Evolutionary conservation across 768 basidiomycete species (phyloP), one percentile per base, ranked within the genome.

Genomic region (Leucogyrophana mollusca): DNA sequence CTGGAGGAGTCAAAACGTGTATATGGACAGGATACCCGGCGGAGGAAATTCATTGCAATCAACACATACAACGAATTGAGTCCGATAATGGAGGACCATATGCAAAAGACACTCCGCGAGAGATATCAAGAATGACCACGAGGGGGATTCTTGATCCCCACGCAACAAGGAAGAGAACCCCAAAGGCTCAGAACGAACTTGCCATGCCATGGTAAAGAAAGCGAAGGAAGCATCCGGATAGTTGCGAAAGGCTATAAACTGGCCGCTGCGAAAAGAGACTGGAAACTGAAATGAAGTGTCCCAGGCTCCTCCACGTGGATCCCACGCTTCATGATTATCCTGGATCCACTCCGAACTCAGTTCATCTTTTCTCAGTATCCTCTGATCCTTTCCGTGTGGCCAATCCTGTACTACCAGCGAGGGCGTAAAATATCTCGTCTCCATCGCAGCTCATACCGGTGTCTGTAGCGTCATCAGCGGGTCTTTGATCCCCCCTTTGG

Each of bases 11-110:
- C 53, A 55, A 51, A 56, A 45, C 55, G 60, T 67, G 56, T 63
- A 62, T 54, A 60, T 53, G 58, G 62, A 66, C 58, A 56, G 51
- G 63, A 53, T 60, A 50, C 45, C 54, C 53, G 45, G 47, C 47
- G 55, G 52, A 34, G 34, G 49, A 49, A 52, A 49, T 58, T 20
- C 18, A 25, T 30, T 37, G 30, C 4, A 35, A 22, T n/a, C 32
- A 33, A 14, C 46, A 17, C 18, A 22, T 27, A 9, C 18, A 40
- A 30, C 27, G 18, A 45, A 45, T 35, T 50, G 47, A 24, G 20
- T 46, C 39, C 35, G 49, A 49, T 43, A 37, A 37, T 37, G 35
- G 35, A 30, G 27, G 27, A 6, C 27, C 27, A 30, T 30, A 30
- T 30, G 27, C 27, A 13, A n/a, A n/a, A 30, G 27, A 30, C 27